Base-by-base conservation (phyloP, 2,329 filamentous ascomycete species). In the Calonectria fujianensis region DNA sequence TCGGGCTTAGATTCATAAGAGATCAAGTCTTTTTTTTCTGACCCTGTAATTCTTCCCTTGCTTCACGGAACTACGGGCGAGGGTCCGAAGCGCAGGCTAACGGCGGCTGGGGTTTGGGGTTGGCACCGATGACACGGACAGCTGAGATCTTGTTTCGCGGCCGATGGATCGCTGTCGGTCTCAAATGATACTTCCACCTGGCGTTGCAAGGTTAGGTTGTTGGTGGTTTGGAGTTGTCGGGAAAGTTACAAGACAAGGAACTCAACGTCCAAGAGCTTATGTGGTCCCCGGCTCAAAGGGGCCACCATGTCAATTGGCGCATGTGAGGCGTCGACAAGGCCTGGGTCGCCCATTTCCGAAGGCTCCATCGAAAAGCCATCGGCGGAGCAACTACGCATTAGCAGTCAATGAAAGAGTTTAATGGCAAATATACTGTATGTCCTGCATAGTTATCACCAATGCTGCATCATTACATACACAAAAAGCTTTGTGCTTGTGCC, bases 91-190 rank as follows among this genome's bases (percentile, higher is more conserved):
- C 68, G 45, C 65, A 74, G 69, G 41, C 65, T 72, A 63, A 66
- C 72, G 66, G 57, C 57, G 35, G 54, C 71, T 66, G 52, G 66
- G 78, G 69, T 31, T 69, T 67, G 63, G 45, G 59, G 66, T 66
- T 57, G 73, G 59, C 29, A 69, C 69, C 65, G 73, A 77, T 78
- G 70, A 64, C 61, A 80, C 75, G 65, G 59, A 73, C 50, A 24
- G 52, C 76, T 80, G 77, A 80, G 74, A 77, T 75, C 68, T 73
- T 80, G 77, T 80, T 80, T 79, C 76, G 80, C 74, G 63, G 73
- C 72, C 70, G 69, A 78, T 75, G 70, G 73, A 65, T 72, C 72
- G 69, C 74, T 70, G 65, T 77, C 71, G 68, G 74, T 61, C 71
- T 76, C 71, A 77, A 72, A 52, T 74, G 74, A 73, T 52, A 57